Percentiles rank a stretch among this genome's conserved stretches.
These are phyloP conservation scores for Ophiostoma triangulosporum DNA, from an alignment of 2,329 filamentous ascomycete genomes.

Conservation along the genomic window DNA sequence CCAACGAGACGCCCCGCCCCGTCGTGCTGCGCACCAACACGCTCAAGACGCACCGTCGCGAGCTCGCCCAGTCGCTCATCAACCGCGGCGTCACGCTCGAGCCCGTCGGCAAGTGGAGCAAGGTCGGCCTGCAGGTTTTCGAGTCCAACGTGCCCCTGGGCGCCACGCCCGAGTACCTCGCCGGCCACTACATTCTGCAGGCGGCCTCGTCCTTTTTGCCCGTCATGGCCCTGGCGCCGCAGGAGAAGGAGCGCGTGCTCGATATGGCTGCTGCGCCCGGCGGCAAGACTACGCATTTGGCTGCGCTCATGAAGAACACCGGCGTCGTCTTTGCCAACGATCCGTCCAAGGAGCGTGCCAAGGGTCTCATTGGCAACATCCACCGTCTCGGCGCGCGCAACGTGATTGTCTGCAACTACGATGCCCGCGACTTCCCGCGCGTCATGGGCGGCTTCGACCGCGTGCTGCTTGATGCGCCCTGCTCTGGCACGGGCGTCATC, in stretches of 20 bases:
- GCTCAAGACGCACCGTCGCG: constrained; percentile 59
- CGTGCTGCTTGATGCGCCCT: constrained; percentile 86
- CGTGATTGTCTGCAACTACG: constrained; percentile 89
- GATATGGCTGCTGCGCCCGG: constrained; percentile 92
- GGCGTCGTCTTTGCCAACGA: constrained; percentile 95
- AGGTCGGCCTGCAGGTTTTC: constrained; percentile 93
- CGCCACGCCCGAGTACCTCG: constrained; percentile 93
- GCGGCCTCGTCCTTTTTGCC: constrained; percentile 93
- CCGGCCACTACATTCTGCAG: constrained; percentile 95
- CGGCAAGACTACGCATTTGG: constrained; percentile 91
- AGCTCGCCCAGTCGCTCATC: constrained; percentile 85
- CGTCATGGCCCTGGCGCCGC: constrained; percentile 91
- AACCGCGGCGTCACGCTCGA: constrained; percentile 93
- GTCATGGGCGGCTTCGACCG: constrained; percentile 94
- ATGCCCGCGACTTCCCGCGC: constrained; percentile 84
- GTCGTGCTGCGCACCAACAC: constrained; percentile 97
- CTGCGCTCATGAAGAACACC: constrained; percentile 96
- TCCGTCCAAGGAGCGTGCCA: constrained; percentile 81
- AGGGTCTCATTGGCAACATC: constrained; percentile 96
- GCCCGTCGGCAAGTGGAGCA: constrained; percentile 96
- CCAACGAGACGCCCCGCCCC: constrained; percentile 83
- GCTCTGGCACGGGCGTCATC: constrained; percentile 94
- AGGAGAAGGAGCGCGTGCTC: constrained; percentile 81
- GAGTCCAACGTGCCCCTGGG: constrained; percentile 75
- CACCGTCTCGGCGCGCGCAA: constrained; percentile 90